phyloP scores from a whole-genome alignment of 129 eudicot species.

The Centrapalus pauciflorus region DNA sequence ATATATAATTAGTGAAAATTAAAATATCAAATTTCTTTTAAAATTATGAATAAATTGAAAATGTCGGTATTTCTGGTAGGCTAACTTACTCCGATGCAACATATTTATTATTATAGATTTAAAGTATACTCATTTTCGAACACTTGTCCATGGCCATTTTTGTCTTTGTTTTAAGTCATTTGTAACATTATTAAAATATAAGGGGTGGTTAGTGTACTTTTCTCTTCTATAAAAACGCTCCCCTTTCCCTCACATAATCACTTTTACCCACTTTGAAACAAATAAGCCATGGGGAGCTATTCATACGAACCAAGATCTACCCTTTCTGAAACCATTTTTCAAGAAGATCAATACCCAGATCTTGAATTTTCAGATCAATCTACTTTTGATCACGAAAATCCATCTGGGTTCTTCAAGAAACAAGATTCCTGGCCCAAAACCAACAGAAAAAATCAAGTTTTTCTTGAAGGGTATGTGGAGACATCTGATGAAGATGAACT shows the following conservation, averaged over 20 bases:
- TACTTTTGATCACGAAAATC: conserved; percentile 5
- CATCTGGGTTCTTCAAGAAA: conserved; percentile 17
- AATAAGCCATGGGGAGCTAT: conserved; percentile 26
- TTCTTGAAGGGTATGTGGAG: conserved; percentile 50
- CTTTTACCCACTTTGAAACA: conserved; percentile 14
- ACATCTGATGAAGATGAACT: conserved; percentile 37
- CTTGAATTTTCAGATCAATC: conserved; percentile 12
- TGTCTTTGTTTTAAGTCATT: background rate
- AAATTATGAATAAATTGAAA: background rate
- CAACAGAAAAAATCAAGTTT: conserved; percentile 40
- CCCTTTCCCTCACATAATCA: conserved; percentile 5
- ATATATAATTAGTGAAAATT: background rate
- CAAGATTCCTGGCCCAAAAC: conserved; percentile 26
- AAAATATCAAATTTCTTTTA: background rate
- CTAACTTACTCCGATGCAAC: no score
- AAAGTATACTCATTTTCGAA: background rate
- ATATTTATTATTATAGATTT: no score
- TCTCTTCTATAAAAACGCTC: conserved; percentile 10
- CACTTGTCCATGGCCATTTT: background rate
- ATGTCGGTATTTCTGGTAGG: background rate
- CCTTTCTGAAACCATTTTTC: conserved; percentile 5
- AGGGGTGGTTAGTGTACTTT: conserved; percentile 7
- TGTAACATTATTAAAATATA: background rate
- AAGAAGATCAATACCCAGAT: conserved; percentile 15
- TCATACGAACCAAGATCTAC: conserved; percentile 16